Base-by-base conservation (phyloP, 345 rosid genomes). In the Litchi chinensis region DNA sequence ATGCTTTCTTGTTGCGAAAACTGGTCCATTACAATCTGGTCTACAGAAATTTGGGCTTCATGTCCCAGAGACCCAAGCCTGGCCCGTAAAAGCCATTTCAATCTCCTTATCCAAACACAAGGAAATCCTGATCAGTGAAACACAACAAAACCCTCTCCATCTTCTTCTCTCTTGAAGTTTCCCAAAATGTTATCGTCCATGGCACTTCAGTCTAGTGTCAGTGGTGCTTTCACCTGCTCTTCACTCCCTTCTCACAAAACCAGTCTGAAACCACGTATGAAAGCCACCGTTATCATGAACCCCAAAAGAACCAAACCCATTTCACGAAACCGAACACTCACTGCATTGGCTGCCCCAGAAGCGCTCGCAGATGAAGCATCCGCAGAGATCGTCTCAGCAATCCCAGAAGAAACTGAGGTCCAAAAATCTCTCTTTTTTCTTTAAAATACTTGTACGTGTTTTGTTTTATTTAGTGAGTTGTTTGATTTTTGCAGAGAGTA, bases 291-390 rank as follows among this genome's bases (percentile, higher is more conserved):
- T 80, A 70, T 28, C 76, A 12, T 65, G 26, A 67, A 71, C 68
- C 65, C 63, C 65, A 60, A 65, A 50, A 75, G 28, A 63, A 65
- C 73, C 72, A 73, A 44, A 79, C 81, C 87, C 78, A 79, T 84
- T 15, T 82, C 85, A n/a, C 64, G 80, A 76, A 87, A 80, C 67
- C 84, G 76, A 32, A 89, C 54, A 80, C 32, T 74, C n/a, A 57
- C 70, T 10, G 68, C 86, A 69, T 79, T 81, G 16, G 92, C 91
- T 15, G 87, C 89, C 10, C 83, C 93, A 4, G 92, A 85, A 77
- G 46, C 91, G 4, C 80, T 89, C 71, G 48, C 89, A 6, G 82
- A 85, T 70, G 88, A 86, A 73, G 28, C 83, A 62, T 64, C 82
- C 52, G 22, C 79, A 0, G 86, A 50, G 9, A 71, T 60, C 9